Percentiles rank a stretch among this genome's conserved stretches.
Evolutionary conservation across 495 filamentous ascomycete species (phyloP).

Genomic region (Aspergillus nanangensis): DNA sequence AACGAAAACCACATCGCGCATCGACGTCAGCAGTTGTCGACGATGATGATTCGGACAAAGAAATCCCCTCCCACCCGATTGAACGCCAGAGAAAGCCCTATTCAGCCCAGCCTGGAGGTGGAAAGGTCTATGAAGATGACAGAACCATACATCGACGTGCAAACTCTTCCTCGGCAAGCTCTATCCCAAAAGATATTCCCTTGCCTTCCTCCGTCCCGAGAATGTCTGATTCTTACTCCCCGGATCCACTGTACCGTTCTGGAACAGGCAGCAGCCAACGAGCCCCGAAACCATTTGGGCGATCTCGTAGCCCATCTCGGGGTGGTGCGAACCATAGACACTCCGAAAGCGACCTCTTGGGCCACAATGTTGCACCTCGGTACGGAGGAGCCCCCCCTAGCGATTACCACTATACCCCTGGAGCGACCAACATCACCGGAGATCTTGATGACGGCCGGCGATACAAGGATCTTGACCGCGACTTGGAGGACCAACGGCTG

Average conservation of each 20-base stretch:
- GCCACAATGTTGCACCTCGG: conserved; percentile 10
- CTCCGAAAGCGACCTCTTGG: conserved; percentile 36
- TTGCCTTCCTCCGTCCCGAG: conserved; percentile 7
- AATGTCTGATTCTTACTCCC: conserved; percentile 16
- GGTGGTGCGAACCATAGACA: conserved; percentile 33
- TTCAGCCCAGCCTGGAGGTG: conserved; percentile 48
- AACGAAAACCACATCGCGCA: conserved; percentile 43
- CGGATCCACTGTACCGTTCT: conserved; percentile 22
- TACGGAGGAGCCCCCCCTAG: conserved; percentile 18
- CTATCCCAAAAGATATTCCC: conserved; percentile 19
- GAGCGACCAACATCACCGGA: conserved; percentile 18
- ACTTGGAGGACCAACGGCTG: conserved; percentile 18
- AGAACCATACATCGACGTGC: conserved; percentile 18
- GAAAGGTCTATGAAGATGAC: conserved; percentile 48
- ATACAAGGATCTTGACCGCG: conserved; percentile 23
- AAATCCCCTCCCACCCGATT: conserved; percentile 41
- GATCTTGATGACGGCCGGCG: conserved; percentile 25
- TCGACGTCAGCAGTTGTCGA: conserved; percentile 39
- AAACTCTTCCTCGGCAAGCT: conserved; percentile 23
- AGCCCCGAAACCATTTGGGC: conserved; percentile 8
- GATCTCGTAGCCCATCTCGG: conserved; percentile 34
- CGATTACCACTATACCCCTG: conserved; percentile 25
- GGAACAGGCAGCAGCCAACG: conserved; percentile 17
- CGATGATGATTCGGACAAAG: conserved; percentile 40
- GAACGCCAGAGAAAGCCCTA: conserved; percentile 64